phyloP scores from a whole-genome alignment of 306 rosid genomes.

The Cicer arietinum region DNA sequence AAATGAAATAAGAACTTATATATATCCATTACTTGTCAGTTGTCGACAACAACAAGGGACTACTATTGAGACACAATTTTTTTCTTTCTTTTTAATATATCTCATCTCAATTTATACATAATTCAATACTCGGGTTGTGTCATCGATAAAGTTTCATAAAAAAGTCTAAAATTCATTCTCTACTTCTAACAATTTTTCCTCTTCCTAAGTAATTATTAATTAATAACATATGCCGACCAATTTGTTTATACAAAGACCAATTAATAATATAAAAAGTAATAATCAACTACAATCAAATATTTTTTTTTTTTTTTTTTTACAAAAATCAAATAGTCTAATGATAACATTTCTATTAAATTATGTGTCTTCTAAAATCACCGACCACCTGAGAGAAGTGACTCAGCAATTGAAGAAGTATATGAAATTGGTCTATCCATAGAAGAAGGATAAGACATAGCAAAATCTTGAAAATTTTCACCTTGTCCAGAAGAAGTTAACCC shows the following conservation, averaged over 20 bases:
- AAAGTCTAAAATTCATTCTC: too few relatives aligned
- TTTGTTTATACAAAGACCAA: neutral
- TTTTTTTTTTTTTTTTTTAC: neutral
- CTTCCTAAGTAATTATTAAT: too few relatives aligned
- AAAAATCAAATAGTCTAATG: neutral
- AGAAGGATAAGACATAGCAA: constrained; percentile 50
- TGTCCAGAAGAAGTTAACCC: constrained; percentile 49
- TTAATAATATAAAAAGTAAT: neutral
- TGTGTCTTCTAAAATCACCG: constrained; percentile 41
- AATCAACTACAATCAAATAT: neutral
- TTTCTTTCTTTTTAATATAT: too few relatives aligned
- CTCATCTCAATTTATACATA: too few relatives aligned
- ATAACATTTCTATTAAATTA: neutral
- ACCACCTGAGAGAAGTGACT: constrained; percentile 61
- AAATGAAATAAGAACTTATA: too few relatives aligned
- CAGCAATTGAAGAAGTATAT: constrained; percentile 46
- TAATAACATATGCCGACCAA: too few relatives aligned
- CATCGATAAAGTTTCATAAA: too few relatives aligned
- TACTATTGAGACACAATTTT: too few relatives aligned
- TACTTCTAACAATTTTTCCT: too few relatives aligned
- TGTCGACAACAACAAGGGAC: too few relatives aligned
- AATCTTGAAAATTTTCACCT: constrained; percentile 46
- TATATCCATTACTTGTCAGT: too few relatives aligned
- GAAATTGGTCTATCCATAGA: constrained; percentile 46
- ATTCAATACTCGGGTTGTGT: too few relatives aligned